Base-by-base conservation (phyloP, 371 early-diverging fungal genomes). In the Actinomortierella wolfii region DNA sequence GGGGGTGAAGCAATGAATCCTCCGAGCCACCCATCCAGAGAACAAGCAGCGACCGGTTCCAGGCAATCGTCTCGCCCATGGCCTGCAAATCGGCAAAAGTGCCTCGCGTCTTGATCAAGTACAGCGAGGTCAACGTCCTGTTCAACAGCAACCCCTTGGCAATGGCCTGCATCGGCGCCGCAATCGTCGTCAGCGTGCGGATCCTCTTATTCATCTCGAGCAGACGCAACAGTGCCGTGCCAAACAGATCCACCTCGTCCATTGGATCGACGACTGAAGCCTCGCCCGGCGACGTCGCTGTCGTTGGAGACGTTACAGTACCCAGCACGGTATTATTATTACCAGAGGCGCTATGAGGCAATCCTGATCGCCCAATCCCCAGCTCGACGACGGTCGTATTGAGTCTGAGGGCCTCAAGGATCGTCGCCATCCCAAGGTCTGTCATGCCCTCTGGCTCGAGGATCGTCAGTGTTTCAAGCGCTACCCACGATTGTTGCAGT, bases 11-110 rank as follows among this genome's bases (percentile, higher is more conserved):
- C 23, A 70, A 58, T 0, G 65, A 57, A n/a, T 64, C 57, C 13
- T 70, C 71, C 20, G 71, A 54, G 4, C 61, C 71, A 17, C 65
- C 71, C 71, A 70, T 70, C 71, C 71, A 70, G 29, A 61, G 64
- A 11, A 70, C 61, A 18, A 70, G 65, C 28, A 70, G 46, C 5
- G 71, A 57, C 15, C 71, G 65, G 20, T 65, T 70, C 20, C 57
- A 65, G 6, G 51, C 57, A 21, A 70, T 15, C 2, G 65, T 61
- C 24, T 70, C 65, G 7, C 65, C 65, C 71, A 70, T 64, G 23
- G 64, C 20, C 51, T 70, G 65, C 20, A 65, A 29, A 54, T 70
- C 71, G 13, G 64, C 71, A 14, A 58, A 28, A 7, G 56, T 49
- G 5, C 71, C 71, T n/a, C 55, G 56, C 15, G 71, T 64, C 34